Evolutionary conservation across 2,329 filamentous ascomycete species (phyloP), one percentile per base, ranked within the genome.

Genomic region (Helotiales sp.): DNA sequence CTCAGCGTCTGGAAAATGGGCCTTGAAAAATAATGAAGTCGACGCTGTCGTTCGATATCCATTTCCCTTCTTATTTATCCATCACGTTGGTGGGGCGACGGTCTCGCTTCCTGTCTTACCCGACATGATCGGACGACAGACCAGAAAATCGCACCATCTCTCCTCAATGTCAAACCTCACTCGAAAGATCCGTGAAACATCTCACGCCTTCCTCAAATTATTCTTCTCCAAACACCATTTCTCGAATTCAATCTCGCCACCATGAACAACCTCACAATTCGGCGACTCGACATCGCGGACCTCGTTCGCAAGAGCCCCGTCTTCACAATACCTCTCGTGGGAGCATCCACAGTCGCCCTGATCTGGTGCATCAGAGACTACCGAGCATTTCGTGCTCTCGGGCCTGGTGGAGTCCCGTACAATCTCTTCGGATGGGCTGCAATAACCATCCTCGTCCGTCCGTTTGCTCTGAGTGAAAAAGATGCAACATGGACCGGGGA

Each of bases 341-440:
- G 58, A 10, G 58, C 58, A 1, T 61, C 58, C n/a, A 49, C 58
- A 6, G 58, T 43, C 4, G 43, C 28, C 13, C 26, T 61, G 24
- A 61, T 61, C 10, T 61, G 58, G 58, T 47, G 40, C 43, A 61
- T 61, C n/a, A 32, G n/a, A 49, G 58, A 61, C n/a, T 61, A 61
- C 22, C 26, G 58, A 34, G 58, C 58, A 6, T 61, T 61, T 20
- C 26, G 34, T 5, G 58, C 58, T 34, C 58, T 61, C 2, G 58
- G 58, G 2, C 58, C 7, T 2, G 58, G 58, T 6, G 58, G 58
- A 8, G 15, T 61, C 4, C 58, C 58, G 2, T 50, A 61, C 17
- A 61, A 61, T n/a, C 8, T 61, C 17, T 61, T 61, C 43, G 58
- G 58, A 43, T 61, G 58, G 58, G 43, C 58, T 24, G 7, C 17